Percentiles rank a stretch among this genome's conserved stretches.
These are phyloP conservation scores for Ophiostoma perfectum DNA, from an alignment of 2,329 filamentous ascomycete species.

Conservation along the genomic window DNA sequence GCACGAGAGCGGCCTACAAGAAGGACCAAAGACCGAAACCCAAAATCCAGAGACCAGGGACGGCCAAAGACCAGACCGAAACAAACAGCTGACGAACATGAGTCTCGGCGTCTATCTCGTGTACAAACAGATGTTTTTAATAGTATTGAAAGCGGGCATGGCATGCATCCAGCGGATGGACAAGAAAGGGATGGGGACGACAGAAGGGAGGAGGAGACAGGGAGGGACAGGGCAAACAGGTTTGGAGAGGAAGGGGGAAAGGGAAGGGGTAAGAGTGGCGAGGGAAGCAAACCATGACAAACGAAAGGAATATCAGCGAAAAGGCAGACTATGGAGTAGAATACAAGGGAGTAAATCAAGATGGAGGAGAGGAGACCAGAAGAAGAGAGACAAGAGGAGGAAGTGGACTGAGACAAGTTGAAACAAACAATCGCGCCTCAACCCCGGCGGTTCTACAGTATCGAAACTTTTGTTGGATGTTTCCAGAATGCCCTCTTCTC, in stretches of 20 bases:
- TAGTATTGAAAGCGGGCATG: background rate
- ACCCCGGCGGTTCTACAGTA: conserved; percentile 7
- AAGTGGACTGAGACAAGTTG: background rate
- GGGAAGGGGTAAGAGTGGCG: too few relatives aligned
- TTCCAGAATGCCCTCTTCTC: background rate
- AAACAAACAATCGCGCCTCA: conserved; percentile 9
- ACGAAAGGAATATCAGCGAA: background rate
- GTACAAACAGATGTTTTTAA: too few relatives aligned
- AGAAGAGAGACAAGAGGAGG: background rate
- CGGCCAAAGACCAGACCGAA: conserved; percentile 3
- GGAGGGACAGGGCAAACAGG: too few relatives aligned
- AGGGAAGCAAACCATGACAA: background rate
- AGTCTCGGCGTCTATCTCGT: background rate
- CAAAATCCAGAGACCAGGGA: background rate
- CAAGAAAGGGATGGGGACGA: background rate
- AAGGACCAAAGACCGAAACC: too few relatives aligned
- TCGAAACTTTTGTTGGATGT: background rate
- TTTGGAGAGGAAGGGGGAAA: too few relatives aligned
- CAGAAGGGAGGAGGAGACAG: background rate
- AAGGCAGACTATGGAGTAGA: background rate
- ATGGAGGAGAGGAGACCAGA: background rate
- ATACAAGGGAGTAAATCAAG: background rate
- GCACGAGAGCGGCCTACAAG: background rate
- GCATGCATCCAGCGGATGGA: background rate
- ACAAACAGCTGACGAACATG: conserved; percentile 9